Evolutionary conservation across 208 protist species (phyloP).

Genomic region (Wallacemonas sp.): DNA sequence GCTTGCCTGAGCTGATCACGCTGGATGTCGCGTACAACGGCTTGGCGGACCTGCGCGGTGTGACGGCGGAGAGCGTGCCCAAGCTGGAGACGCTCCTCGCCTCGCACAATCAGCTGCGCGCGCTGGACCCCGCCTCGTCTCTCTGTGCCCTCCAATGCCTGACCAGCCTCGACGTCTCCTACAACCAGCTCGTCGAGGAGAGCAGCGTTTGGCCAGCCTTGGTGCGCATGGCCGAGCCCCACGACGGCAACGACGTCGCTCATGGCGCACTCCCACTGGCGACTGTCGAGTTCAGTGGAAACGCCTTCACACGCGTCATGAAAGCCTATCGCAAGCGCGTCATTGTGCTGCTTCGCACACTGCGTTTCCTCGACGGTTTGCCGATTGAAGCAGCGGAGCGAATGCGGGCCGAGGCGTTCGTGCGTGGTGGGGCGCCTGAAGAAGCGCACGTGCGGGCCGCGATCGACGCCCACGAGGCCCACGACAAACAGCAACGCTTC

Average conservation of each 20-base stretch:
- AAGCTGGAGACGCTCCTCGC: slow-evolving; percentile 59
- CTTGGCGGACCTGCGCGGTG: slow-evolving; percentile 35
- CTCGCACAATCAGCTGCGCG: slow-evolving; percentile 43
- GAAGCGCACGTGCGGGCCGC: slow-evolving; percentile 37
- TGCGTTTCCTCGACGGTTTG: slow-evolving; percentile 74
- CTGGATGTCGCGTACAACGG: slow-evolving; percentile 91
- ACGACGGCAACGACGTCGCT: slow-evolving; percentile 7
- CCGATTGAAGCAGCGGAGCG: slow-evolving; percentile 77
- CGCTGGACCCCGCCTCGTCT: slow-evolving; percentile 18
- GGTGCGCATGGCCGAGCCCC: neutral
- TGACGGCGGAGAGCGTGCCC: slow-evolving; percentile 39
- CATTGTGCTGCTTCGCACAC: slow-evolving; percentile 48
- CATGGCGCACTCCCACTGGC: slow-evolving; percentile 3
- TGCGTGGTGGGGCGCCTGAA: slow-evolving; percentile 38
- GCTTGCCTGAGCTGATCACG: slow-evolving; percentile 51
- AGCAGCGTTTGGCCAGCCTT: slow-evolving; percentile 24
- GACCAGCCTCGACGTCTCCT: slow-evolving; percentile 40
- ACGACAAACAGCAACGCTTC: slow-evolving; percentile 37
- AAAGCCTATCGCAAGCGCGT: slow-evolving; percentile 81
- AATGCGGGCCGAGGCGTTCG: slow-evolving; percentile 65
- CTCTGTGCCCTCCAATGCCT: slow-evolving; percentile 15
- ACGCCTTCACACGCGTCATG: slow-evolving; percentile 50
- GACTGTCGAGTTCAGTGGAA: slow-evolving; percentile 58
- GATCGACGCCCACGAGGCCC: slow-evolving; percentile 24
- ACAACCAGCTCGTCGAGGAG: slow-evolving; percentile 31